Conservation (phyloP, 2,329 filamentous ascomycete species). For the Xylariaceae sp. region DNA sequence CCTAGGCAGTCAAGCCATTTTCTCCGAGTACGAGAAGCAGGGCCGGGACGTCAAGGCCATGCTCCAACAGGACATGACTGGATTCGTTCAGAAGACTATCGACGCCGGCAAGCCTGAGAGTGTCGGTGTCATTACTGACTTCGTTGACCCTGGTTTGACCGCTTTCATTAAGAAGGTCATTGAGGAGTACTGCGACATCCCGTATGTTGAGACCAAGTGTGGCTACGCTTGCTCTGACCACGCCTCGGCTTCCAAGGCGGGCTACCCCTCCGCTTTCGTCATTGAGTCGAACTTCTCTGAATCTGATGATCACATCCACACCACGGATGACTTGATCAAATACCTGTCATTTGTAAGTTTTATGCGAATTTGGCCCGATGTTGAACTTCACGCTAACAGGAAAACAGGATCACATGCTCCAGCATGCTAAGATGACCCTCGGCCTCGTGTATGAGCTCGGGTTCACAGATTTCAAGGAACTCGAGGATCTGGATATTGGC, state of each 20-base stretch:
- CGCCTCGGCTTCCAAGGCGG: slow-evolving; percentile 66
- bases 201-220: slow-evolving; percentile 81
- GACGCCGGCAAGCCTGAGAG: slow-evolving; percentile 78
- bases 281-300: slow-evolving; percentile 67
- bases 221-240: slow-evolving; percentile 80
- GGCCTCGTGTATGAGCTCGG: slow-evolving; percentile 80
- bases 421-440: slow-evolving; percentile 81
- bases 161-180: slow-evolving; percentile 87
- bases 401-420: slow-evolving; percentile 69
- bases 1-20: slow-evolving; percentile 72
- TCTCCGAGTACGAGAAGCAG: slow-evolving; percentile 69
- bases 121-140: slow-evolving; percentile 91
- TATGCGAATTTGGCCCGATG: not conserved
- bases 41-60: slow-evolving; percentile 82
- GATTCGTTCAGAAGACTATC: slow-evolving; percentile 75
- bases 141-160: slow-evolving; percentile 75
- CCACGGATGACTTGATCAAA: slow-evolving; percentile 64
- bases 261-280: slow-evolving; percentile 70
- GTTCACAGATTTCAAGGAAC: slow-evolving; percentile 61
- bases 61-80: slow-evolving; percentile 98
- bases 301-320: slow-evolving; percentile 64
- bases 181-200: slow-evolving; percentile 80
- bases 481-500: slow-evolving; percentile 31
- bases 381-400: slow-evolving; percentile 1
- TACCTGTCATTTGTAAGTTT: slow-evolving; percentile 58